phyloP scores from a whole-genome alignment of 495 filamentous ascomycete species.

The Penicillium salamii region DNA sequence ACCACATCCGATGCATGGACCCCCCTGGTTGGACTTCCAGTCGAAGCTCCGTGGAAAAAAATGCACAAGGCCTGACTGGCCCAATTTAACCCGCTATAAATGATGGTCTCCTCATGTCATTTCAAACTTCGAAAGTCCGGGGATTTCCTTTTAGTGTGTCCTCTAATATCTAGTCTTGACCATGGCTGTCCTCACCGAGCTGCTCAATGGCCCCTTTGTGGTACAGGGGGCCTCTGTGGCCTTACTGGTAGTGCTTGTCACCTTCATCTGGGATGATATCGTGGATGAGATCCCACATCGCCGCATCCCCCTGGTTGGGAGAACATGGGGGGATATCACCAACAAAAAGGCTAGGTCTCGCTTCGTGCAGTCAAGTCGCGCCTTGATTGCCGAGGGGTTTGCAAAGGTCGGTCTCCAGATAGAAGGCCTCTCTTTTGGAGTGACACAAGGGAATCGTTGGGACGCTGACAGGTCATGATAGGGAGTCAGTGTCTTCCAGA shows the following conservation, averaged over 20 bases:
- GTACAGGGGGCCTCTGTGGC: constrained; percentile 18
- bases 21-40: neutral
- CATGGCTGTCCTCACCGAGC: constrained; percentile 26
- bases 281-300: constrained; percentile 28
- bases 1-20: constrained; percentile 1
- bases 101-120: neutral
- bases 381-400: constrained; percentile 29
- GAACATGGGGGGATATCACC: constrained; percentile 25
- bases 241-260: constrained; percentile 19
- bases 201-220: constrained; percentile 24
- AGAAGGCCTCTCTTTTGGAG: neutral
- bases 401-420: constrained; percentile 17
- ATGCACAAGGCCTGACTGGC: neutral
- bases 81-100: neutral
- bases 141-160: neutral
- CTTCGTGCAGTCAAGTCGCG: constrained; percentile 23
- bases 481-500: constrained; percentile 38
- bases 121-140: neutral
- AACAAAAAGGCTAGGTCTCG: constrained; percentile 29
- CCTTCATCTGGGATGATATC: constrained; percentile 27
- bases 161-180: neutral
- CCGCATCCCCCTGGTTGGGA: constrained; percentile 30
- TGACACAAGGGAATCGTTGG: neutral
- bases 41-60: neutral
- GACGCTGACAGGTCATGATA: constrained; percentile 4